A percentile compares a stretch with the other conserved stretches of the same genome.
phyloP scores from a whole-genome alignment of 1,284 basidiomycete species.

The Trichosporon sp. region DNA sequence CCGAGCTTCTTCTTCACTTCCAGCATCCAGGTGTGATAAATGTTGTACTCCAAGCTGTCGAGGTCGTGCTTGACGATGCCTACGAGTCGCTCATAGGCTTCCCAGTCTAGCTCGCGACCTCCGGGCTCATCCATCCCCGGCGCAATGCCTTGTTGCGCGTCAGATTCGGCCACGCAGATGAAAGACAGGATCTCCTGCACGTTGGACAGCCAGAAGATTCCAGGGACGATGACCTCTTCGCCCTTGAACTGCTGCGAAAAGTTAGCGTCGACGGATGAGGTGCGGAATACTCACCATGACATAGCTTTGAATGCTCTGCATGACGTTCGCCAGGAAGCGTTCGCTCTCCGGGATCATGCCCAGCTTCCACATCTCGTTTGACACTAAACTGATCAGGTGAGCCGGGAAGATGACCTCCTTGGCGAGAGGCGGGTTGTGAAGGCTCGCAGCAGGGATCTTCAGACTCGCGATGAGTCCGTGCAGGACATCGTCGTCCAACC shows the following conservation, averaged over 20 bases:
- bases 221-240: constrained; percentile 93
- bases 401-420: constrained; percentile 99
- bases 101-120: constrained; percentile 92
- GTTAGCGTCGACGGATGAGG: too few species aligned
- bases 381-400: constrained; percentile 95
- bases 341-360: constrained; percentile 96
- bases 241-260: constrained; percentile 67
- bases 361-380: constrained; percentile 99
- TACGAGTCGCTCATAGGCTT: constrained; percentile 93
- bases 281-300: constrained; percentile 96
- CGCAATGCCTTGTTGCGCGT: constrained; percentile 96
- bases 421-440: constrained; percentile 86
- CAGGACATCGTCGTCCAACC: constrained; percentile 90
- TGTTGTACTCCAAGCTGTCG: constrained; percentile 98
- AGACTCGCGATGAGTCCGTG: constrained; percentile 86
- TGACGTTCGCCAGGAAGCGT: constrained; percentile 96
- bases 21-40: constrained; percentile 99
- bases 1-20: constrained; percentile 95
- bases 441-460: constrained; percentile 88
- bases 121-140: constrained; percentile 95
- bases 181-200: constrained; percentile 99
- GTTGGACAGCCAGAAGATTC: constrained; percentile 99
- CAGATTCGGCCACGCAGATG: constrained; percentile 96
- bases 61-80: constrained; percentile 98
- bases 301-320: constrained; percentile 96